A percentile compares a stretch with the other conserved stretches of the same genome.
Evolutionary conservation across 2,329 filamentous ascomycete species (phyloP).

Genomic region (Coniochaeta ligniaria): DNA sequence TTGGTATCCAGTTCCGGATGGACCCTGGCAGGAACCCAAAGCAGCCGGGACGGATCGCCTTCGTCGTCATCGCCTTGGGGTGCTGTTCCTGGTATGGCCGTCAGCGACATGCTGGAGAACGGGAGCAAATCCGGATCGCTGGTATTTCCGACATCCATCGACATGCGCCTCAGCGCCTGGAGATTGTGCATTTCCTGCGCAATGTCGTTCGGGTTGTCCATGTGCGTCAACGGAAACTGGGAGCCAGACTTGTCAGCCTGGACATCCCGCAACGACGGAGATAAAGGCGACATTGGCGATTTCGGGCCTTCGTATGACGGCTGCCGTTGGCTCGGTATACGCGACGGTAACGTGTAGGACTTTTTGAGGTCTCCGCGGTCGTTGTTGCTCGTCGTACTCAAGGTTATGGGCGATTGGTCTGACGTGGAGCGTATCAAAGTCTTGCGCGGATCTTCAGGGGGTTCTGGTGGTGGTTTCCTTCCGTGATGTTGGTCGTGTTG

Average conservation of each 20-base stretch:
- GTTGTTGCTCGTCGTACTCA: constrained; percentile 23
- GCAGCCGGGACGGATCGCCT: constrained; percentile 77
- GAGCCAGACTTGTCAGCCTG: constrained; percentile 52
- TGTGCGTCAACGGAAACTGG: constrained; percentile 80
- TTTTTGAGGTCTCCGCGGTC: constrained; percentile 28
- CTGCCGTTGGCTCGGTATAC: constrained; percentile 31
- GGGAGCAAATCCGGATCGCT: constrained; percentile 70
- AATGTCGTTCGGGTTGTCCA: constrained; percentile 81
- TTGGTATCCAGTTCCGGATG: constrained; percentile 92
- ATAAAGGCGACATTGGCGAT: constrained; percentile 29
- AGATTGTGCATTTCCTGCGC: constrained; percentile 89
- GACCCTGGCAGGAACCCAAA: constrained; percentile 92
- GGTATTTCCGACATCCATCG: constrained; percentile 80
- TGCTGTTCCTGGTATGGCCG: constrained; percentile 65
- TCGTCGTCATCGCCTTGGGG: constrained; percentile 71
- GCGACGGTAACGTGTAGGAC: constrained; percentile 32
- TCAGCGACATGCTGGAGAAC: constrained; percentile 55
- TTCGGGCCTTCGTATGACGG: constrained; percentile 30
- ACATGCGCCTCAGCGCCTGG: constrained; percentile 84
- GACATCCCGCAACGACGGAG: constrained; percentile 44
- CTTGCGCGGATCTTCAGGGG: constrained; percentile 29
- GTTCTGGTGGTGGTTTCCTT: constrained; percentile 20
- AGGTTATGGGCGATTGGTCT: constrained; percentile 27
- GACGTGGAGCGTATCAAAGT: constrained; percentile 37
- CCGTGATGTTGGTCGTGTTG: constrained; percentile 15